A percentile compares a stretch with the other conserved stretches of the same genome.
phyloP scores from a whole-genome alignment of 108 stramenopile species.

The Pseudonitzschia pungens region DNA sequence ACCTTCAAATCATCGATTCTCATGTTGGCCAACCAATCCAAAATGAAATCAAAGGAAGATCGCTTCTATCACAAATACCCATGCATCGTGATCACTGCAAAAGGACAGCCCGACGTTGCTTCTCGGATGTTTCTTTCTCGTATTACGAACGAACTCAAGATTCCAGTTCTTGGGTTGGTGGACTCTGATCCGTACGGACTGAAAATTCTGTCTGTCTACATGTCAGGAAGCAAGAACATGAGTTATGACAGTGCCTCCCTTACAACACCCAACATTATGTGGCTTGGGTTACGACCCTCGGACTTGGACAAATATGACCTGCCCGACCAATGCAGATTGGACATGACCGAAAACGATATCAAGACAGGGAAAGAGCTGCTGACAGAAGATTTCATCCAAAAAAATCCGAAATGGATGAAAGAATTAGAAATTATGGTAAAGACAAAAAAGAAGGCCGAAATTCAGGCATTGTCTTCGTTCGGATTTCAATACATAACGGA shows the following conservation, averaged over 20 bases:
- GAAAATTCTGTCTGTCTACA: constrained; percentile 95
- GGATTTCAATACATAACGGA: constrained; percentile 98
- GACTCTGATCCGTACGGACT: constrained; percentile 98
- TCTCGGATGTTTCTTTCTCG: constrained; percentile 85
- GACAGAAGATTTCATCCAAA: constrained; percentile 93
- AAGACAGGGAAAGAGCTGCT: constrained; percentile 94
- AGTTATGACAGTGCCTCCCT: constrained; percentile 91
- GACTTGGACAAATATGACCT: constrained; percentile 86
- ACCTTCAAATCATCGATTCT: background rate
- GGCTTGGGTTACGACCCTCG: constrained; percentile 91
- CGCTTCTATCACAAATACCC: constrained; percentile 96
- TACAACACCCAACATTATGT: constrained; percentile 95
- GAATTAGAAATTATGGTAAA: constrained; percentile 95
- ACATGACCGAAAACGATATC: constrained; percentile 97
- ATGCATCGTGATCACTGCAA: constrained; percentile 97
- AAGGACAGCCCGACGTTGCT: constrained; percentile 97
- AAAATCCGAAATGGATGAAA: constrained; percentile 95
- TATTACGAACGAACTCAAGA: constrained; percentile 82
- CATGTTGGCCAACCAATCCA: background rate
- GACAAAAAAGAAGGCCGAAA: constrained; percentile 97
- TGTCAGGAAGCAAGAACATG: constrained; percentile 95
- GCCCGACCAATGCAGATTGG: constrained; percentile 91
- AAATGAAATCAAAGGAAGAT: constrained; percentile 67
- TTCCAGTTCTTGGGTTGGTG: constrained; percentile 95
- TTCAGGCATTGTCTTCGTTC: constrained; percentile 93